Base-by-base conservation (phyloP, 208 protist species). In the Trypanosoma boissoni region DNA sequence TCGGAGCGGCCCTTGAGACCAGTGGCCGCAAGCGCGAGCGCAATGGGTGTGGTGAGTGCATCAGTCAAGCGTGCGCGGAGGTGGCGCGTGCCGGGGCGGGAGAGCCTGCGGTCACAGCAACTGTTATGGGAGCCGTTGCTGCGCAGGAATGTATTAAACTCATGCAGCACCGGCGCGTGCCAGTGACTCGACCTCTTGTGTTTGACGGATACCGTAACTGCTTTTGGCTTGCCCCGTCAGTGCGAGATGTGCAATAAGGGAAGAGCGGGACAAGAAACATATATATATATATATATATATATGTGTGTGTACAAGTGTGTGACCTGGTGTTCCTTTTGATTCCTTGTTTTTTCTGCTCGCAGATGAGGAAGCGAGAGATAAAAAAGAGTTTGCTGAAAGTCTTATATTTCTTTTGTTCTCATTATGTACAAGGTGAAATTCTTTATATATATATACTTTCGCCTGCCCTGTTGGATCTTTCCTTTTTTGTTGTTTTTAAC, bases 111-210 rank as follows among this genome's bases (percentile, higher is more conserved):
- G 86, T 76, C 7, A 76, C 98, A 8, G 80, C 95, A 1, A 85
- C 94, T 7, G 74, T 97, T 6, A 70, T 98, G 12, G 97, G 97
- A 16, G 94, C 97, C 24, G 54, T 98, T 5, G 90, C 83, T 0
- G 85, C 94, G 20, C 97, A 99, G 74, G 97, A 99, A 74, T 62
- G 83, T 16, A 91, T 98, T 59, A 99, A 99, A 80, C 52, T 99
- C 2, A 41, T 99, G 18, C 97, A 97, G 39, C 71, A 73, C 23
- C 94, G 97, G 42, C 88, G 88, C 20, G 69, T 97, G 3, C 96
- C 97, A 14, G 68, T 91, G 21, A 72, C 86, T 20, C 80, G 87
- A 48, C 95, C 95, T 8, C 69, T 98, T 20, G 58, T 99, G 12
- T 99, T 92, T 73, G 92, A 96, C 64, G 97, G 97, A 16, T 87